phyloP scores from a whole-genome alignment of 768 basidiomycete species.

The Amanita jacksonii region DNA sequence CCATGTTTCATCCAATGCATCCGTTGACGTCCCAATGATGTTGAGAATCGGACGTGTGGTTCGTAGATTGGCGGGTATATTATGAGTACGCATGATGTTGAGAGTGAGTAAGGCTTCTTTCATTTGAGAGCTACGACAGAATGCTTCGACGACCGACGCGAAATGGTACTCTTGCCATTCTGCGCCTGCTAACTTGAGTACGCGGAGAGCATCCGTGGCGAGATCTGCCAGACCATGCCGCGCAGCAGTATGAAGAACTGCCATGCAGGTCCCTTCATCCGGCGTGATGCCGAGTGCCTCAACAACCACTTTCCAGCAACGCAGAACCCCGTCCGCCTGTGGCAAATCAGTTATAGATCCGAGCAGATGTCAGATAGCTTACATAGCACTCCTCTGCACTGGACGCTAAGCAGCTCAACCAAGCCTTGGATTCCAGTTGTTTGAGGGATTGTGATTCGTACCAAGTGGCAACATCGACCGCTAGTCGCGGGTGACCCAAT shows the following conservation, averaged over 20 bases:
- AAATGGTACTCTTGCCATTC: constrained; percentile 64
- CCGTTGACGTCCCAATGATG: constrained; percentile 34
- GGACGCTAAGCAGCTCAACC: constrained; percentile 58
- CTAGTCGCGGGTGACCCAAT: constrained; percentile 50
- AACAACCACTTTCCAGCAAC: constrained; percentile 54
- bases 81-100: constrained; percentile 45
- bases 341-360: constrained; percentile 6
- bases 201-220: constrained; percentile 53
- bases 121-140: constrained; percentile 45
- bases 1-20: constrained; percentile 58
- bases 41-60: constrained; percentile 49
- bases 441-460: constrained; percentile 50
- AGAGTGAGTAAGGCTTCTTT: constrained; percentile 56
- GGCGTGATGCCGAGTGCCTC: constrained; percentile 43
- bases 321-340: constrained; percentile 58
- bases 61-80: constrained; percentile 36
- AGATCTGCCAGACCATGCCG: constrained; percentile 65
- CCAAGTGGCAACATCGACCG: constrained; percentile 56
- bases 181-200: constrained; percentile 39
- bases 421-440: constrained; percentile 41
- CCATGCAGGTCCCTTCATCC: constrained; percentile 65
- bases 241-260: constrained; percentile 64
- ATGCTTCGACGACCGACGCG: constrained; percentile 68
- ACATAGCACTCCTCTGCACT: constrained; percentile 65
- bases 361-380: constrained; percentile 18